Conservation (phyloP, 2,329 filamentous ascomycete species). For the Teratosphaeriaceae sp. region DNA sequence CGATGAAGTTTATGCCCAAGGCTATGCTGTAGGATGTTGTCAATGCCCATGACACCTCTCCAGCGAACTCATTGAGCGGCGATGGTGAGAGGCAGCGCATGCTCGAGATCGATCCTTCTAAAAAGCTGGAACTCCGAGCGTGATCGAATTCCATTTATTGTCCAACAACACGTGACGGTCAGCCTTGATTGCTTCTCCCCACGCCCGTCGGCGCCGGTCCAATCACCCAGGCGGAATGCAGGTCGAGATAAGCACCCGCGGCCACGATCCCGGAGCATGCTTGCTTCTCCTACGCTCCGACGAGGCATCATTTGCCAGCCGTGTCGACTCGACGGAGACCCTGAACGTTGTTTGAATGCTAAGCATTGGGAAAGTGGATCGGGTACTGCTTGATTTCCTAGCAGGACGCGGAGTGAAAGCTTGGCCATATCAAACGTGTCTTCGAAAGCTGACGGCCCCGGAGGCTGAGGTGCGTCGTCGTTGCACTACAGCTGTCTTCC, state of each 20-base stretch:
- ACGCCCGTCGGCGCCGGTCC: too few species aligned
- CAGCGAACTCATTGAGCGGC: neutral
- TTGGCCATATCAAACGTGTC: neutral
- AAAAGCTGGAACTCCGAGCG: too few species aligned
- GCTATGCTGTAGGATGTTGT: conserved; percentile 57
- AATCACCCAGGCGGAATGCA: too few species aligned
- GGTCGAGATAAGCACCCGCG: too few species aligned
- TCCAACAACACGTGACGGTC: too few species aligned
- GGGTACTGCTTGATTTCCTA: neutral
- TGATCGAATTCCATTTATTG: too few species aligned
- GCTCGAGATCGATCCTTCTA: too few species aligned
- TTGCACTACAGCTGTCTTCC: neutral
- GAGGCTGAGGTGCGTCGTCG: neutral
- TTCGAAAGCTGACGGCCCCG: neutral
- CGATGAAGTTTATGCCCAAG: conserved; percentile 78
- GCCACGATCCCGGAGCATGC: too few species aligned
- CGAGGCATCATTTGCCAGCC: neutral
- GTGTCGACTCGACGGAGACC: neutral
- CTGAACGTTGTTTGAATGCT: neutral
- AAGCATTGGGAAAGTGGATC: conserved; percentile 1
- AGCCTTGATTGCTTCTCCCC: too few species aligned
- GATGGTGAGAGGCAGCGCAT: neutral
- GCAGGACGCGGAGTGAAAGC: conserved; percentile 1
- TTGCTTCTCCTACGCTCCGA: neutral
- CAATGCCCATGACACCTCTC: neutral